Evolutionary conservation across 352 stramenopile species (phyloP), one percentile per base, ranked within the genome.

Genomic region (Phytophthora ramorum): DNA sequence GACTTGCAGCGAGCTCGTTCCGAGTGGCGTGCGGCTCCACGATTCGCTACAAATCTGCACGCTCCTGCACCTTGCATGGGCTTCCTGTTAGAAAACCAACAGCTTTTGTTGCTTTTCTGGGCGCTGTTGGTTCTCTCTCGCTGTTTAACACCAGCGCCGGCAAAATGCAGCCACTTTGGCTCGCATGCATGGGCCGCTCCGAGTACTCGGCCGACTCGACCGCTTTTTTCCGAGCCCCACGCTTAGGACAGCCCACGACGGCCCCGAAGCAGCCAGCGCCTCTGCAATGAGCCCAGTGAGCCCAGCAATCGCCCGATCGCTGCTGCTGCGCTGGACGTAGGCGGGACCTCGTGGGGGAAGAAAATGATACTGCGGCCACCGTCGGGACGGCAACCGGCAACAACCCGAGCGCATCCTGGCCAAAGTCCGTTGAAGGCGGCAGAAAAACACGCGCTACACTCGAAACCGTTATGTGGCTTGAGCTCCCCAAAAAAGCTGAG

Each of bases 101-200:
- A 66, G 37, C 59, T 62, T 37, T 47, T 69, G 59, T 56, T 69
- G 64, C 34, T 72, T 72, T 59, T 72, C 58, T 72, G 54, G 47
- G 49, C 9, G 14, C 53, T 69, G 65, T 73, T 73, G 58, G 53
- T 69, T 68, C 57, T 69, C 60, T 68, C 59, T 61, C 57, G 51
- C 50, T n/a, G 65, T 69, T 69, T 69, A 69, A 73, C 65, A 73
- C 32, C 26, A 45, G 8, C 17, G 38, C 17, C 57, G 22, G 13
- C 20, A 47, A 37, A 16, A 48, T 51, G 56, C 47, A 57, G 49
- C 41, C 44, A 38, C 32, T 38, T 38, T 13, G 13, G 32, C 7
- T 38, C 32, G 32, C 32, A 38, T 34, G n/a, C 17, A 46, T 10
- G n/a, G n/a, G 17, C 40, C 40, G 20, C 40, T 24, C 26, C 26